Percentiles rank a stretch among this genome's conserved stretches.
Conservation (phyloP, 2,329 filamentous ascomycete genomes). For the Aspergillus tanneri region DNA sequence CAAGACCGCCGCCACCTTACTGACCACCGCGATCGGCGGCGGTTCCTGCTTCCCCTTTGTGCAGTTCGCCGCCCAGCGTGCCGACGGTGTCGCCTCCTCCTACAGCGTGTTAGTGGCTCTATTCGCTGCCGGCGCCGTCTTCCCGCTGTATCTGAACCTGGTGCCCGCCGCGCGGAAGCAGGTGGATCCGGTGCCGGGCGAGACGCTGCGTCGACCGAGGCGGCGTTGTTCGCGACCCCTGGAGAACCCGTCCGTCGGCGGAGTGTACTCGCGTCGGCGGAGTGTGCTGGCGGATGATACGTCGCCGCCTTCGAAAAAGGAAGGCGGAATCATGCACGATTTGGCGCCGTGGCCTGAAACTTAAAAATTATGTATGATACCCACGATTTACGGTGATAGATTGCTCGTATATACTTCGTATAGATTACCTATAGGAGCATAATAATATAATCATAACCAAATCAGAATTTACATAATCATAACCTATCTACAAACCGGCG, state of each 20-base stretch:
- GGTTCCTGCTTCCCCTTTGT: conserved; percentile 58
- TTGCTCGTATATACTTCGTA: too few species aligned
- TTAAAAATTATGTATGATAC: conserved; percentile 3
- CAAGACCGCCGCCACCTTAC: conserved; percentile 54
- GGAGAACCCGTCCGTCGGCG: conserved; percentile 30
- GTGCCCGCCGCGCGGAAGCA: conserved; percentile 50
- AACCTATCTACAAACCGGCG: conserved; percentile 22
- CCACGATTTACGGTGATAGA: too few species aligned
- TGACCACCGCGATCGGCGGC: conserved; percentile 56
- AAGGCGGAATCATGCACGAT: conserved; percentile 21
- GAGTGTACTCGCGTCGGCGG: conserved; percentile 31
- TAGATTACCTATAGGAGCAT: too few species aligned
- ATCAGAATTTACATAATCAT: conserved; percentile 19
- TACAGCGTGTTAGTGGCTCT: conserved; percentile 55
- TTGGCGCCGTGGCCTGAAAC: conserved; percentile 20
- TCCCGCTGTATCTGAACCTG: conserved; percentile 56
- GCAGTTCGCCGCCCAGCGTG: conserved; percentile 47
- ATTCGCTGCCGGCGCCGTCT: conserved; percentile 52
- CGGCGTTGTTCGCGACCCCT: conserved; percentile 15
- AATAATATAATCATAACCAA: too few species aligned
- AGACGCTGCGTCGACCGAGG: conserved; percentile 34
- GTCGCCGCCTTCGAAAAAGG: too few species aligned
- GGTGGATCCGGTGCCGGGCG: conserved; percentile 50
- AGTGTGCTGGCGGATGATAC: conserved; percentile 28
- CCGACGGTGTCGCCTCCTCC: conserved; percentile 46